Base-by-base conservation (phyloP, 2,329 filamentous ascomycete genomes). In the Aureobasidium pullulans region DNA sequence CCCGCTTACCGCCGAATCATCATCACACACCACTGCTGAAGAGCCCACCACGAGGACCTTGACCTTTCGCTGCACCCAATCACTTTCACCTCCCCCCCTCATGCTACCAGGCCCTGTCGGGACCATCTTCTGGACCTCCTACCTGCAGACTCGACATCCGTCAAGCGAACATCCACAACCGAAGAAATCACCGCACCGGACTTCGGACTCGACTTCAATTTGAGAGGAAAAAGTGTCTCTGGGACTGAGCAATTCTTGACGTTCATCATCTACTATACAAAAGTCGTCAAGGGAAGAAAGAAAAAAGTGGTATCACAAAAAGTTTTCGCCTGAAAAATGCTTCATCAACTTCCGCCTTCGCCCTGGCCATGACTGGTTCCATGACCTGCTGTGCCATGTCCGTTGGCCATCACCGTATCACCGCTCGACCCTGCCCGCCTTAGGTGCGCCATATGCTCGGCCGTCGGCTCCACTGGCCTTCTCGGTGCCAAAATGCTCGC, bases 211-310 rank as follows among this genome's bases (percentile, higher is more conserved):
- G 36, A 40, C 43, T 2, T 15, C 13, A 19, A n/a, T 8, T 28
- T 29, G 54, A 57, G 43, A 47, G 36, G 31, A 48, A 46, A 37
- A 59, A 34, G 63, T 59, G 61, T 58, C 61, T 58, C 49, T 61
- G 47, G 50, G 48, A 48, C 54, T 47, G 44, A 46, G 53, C 40
- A 56, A 59, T 99, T 97, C 81, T 99, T 99, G 75, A 94, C 94
- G 90, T 96, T 73, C 94, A 93, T 99, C 94, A 71, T 89, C 81
- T 32, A 87, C 86, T 68, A 89, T 81, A 34, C 85, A 82, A 66
- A 89, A 78, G 69, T 68, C 71, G 72, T 73, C 10, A 60, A 65
- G 63, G 9, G 42, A 13, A 37, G 34, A 32, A 40, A 40, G 36
- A 54, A 56, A 54, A 47, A 53, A 44, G 34, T 47, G 57, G 48